Base-by-base conservation (phyloP, 2,329 filamentous ascomycete species). In the Epichloe bromicola region DNA sequence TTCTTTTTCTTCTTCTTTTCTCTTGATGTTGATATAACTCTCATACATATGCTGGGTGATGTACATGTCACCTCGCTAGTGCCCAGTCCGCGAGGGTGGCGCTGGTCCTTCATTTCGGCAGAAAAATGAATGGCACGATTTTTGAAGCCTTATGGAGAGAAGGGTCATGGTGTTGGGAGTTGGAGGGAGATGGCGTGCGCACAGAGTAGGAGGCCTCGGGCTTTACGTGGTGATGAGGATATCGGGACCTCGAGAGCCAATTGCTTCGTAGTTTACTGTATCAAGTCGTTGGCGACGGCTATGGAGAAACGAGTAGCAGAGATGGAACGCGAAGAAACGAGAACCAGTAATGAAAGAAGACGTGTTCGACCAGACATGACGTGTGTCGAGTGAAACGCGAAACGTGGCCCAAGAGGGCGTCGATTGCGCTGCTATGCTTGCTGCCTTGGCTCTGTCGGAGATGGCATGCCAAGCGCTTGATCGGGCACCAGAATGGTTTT, bases 21-120 rank as follows among this genome's bases (percentile, higher is more conserved):
- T 26, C 6, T 46, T 52, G 41, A 48, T 48, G 45, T 48, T 38
- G 45, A 51, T 48, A 47, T 51, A 40, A 44, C 15, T 46, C 17
- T 44, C 5, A 40, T 42, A 52, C 46, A 52, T 52, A 41, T 23
- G 41, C 15, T 30, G 36, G 46, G 34, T 49, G 40, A 43, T 44
- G 7, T 41, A 42, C 19, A 26, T 41, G 46, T 38, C 40, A 38
- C 36, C 36, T 40, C 37, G n/a, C 36, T n/a, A 34, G 11, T 19
- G 37, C 20, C 17, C 6, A 15, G 17, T 26, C 17, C 40, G n/a
- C 33, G 30, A 44, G 4, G 20, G 14, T 34, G 19, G 20, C 4
- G 23, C 33, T 36, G 41, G 15, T 12, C 15, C 4, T 26, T 49
- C 15, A 10, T 39, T 4, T 38, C 12, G 41, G 15, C 48, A 45